A percentile compares a stretch with the other conserved stretches of the same genome.
Evolutionary conservation across 2,329 filamentous ascomycete genomes (phyloP).

Genomic region (Talaromyces sp.): DNA sequence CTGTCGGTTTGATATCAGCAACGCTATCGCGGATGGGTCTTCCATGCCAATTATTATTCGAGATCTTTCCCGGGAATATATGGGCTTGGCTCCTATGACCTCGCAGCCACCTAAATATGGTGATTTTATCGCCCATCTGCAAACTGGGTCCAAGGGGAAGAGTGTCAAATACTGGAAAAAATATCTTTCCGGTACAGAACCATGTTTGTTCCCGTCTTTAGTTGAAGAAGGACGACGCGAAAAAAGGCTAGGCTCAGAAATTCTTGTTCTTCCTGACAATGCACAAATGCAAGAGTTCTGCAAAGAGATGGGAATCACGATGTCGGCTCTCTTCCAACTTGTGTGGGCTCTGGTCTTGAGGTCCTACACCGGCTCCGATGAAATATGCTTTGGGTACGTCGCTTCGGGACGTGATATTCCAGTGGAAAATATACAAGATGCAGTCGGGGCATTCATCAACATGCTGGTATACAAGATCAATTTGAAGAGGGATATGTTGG

Average conservation of each 20-base stretch:
- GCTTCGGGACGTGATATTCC: slow-evolving; percentile 31
- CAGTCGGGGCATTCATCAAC: slow-evolving; percentile 26
- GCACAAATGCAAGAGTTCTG: slow-evolving; percentile 20
- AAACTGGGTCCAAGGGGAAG: slow-evolving; percentile 21
- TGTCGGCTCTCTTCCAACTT: slow-evolving; percentile 29
- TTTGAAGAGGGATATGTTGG: slow-evolving; percentile 19
- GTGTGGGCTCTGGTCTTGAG: slow-evolving; percentile 43
- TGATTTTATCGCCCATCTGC: slow-evolving; percentile 18
- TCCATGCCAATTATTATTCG: slow-evolving; percentile 39
- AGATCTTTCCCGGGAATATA: slow-evolving; percentile 35
- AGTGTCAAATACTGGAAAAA: slow-evolving; percentile 42
- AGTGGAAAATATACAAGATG: slow-evolving; percentile 29
- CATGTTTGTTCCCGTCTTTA: slow-evolving; percentile 41
- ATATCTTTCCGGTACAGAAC: slow-evolving; percentile 40
- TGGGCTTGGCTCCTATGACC: neutral
- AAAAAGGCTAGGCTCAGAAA: slow-evolving; percentile 12
- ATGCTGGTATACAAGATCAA: slow-evolving; percentile 20
- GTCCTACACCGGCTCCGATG: slow-evolving; percentile 38
- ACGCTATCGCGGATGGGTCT: slow-evolving; percentile 41
- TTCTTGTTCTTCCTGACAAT: slow-evolving; percentile 17
- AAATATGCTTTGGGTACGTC: slow-evolving; percentile 43
- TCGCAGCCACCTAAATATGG: slow-evolving; percentile 5
- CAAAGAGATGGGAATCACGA: slow-evolving; percentile 15
- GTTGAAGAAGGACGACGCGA: slow-evolving; percentile 8
- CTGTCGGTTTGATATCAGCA: slow-evolving; percentile 41